Evolutionary conservation across 2,329 filamentous ascomycete genomes (phyloP).

Genomic region (Neonectria sp.): DNA sequence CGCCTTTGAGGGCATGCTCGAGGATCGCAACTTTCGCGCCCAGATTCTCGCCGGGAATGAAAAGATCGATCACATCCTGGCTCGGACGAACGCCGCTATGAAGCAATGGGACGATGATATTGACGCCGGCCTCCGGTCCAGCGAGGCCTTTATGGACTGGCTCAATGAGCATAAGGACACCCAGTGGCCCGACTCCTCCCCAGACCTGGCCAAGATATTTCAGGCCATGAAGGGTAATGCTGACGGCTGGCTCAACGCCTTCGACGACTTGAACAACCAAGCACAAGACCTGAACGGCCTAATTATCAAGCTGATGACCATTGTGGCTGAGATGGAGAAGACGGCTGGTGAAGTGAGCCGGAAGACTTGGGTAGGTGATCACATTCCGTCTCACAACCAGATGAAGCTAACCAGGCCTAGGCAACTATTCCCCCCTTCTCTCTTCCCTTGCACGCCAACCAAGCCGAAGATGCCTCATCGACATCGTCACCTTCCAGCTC

Average conservation of each 20-base stretch:
- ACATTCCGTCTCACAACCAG: neutral
- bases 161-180: slow-evolving; percentile 76
- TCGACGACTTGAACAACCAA: slow-evolving; percentile 82
- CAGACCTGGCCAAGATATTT: slow-evolving; percentile 79
- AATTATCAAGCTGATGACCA: slow-evolving; percentile 80
- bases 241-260: slow-evolving; percentile 88
- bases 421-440: slow-evolving; percentile 47
- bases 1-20: slow-evolving; percentile 89
- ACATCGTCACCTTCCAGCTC: slow-evolving; percentile 29
- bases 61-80: slow-evolving; percentile 90
- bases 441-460: slow-evolving; percentile 33
- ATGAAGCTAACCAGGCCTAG: slow-evolving; percentile 36
- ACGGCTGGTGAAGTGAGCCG: slow-evolving; percentile 88
- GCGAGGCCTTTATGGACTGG: slow-evolving; percentile 83
- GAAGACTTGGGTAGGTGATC: slow-evolving; percentile 76
- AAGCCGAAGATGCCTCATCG: slow-evolving; percentile 24
- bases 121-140: slow-evolving; percentile 81
- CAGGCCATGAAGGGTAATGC: slow-evolving; percentile 94
- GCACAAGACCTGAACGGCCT: slow-evolving; percentile 78
- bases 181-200: slow-evolving; percentile 70
- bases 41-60: slow-evolving; percentile 91
- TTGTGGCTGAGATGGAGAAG: slow-evolving; percentile 88
- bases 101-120: slow-evolving; percentile 86
- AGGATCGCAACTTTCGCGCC: slow-evolving; percentile 85
- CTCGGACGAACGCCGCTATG: slow-evolving; percentile 82